These are phyloP conservation scores for Tetrahymena malaccensis DNA, from an alignment of 73 alveolate species.

Conservation along the genomic window DNA sequence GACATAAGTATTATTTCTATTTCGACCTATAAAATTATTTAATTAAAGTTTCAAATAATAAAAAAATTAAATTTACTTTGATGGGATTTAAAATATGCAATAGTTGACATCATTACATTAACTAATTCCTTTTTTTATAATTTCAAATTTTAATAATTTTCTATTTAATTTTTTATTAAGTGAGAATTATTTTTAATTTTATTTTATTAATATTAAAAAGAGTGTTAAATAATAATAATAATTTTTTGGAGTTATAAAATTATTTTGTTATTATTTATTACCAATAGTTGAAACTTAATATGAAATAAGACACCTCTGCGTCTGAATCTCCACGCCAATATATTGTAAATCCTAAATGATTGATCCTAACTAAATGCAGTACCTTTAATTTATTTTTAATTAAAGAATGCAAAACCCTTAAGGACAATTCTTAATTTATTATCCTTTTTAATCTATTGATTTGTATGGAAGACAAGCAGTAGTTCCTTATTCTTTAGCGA, in stretches of 20 bases:
- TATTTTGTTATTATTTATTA: no score
- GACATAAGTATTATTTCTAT: not conserved
- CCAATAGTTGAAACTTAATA: not conserved
- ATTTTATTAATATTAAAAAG: no score
- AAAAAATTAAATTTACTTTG: not conserved
- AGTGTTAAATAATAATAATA: no score
- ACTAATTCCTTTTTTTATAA: not conserved
- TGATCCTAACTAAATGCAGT: not conserved
- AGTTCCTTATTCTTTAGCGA: not conserved
- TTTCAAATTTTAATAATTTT: not conserved
- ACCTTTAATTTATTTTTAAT: not conserved
- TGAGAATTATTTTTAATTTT: no score
- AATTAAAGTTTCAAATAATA: not conserved
- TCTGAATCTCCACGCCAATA: not conserved
- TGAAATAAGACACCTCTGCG: not conserved
- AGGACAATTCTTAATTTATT: not conserved
- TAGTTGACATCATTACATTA: not conserved
- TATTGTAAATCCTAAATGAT: not conserved
- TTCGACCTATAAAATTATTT: not conserved
- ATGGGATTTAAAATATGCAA: not conserved
- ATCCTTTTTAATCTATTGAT: not conserved
- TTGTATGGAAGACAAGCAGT: not conserved
- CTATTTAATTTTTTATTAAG: no score
- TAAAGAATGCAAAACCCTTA: not conserved
- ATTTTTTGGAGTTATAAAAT: no score